Evolutionary conservation across 495 filamentous ascomycete species (phyloP), one percentile per base, ranked within the genome.

Genomic region (Delitschia confertaspora): DNA sequence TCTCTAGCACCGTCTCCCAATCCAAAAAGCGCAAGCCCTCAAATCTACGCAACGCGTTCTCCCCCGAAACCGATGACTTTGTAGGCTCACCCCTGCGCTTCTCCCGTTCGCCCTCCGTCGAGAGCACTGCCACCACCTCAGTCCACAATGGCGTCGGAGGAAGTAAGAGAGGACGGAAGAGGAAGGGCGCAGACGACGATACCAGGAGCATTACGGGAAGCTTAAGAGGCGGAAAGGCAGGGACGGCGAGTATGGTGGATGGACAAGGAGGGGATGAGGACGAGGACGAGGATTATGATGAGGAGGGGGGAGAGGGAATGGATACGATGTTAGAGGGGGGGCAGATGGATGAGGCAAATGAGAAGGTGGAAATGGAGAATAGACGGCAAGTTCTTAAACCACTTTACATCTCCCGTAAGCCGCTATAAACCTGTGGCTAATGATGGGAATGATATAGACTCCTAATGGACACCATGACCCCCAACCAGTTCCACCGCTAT

Each of bases 31-130:
- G 81, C 29, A 77, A 81, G 41, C 42, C 51, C 24, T 75, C 77
- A 13, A 84, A 83, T 7, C 80, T 95, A 14, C 83, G 88, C 21
- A 91, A 88, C 35, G 89, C 88, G 0, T 94, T 93, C 62, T 82
- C 86, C 0, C 83, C 76, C 3, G 67, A 73, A 0, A 58, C 71
- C 23, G 62, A 69, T 33, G 45, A 30, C 13, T 7, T 30, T n/a
- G 58, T 53, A 3, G 60, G 61, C 37, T 61, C 52, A 13, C 61
- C 60, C 0, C 62, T 60, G 4, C 65, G 60, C 2, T 70, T 60
- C 55, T 68, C 69, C 26, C 75, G 82, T 45, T 82, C 79, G 6
- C 83, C 84, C 2, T 80, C 74, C 17, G 71, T 76, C 32, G 73
- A 76, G 45, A 79, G 77, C 38, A 75, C 85, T 1, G 83, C 79